Evolutionary conservation across 2,329 filamentous ascomycete genomes (phyloP).

Genomic region (Lasiodiplodia hormozganensis): DNA sequence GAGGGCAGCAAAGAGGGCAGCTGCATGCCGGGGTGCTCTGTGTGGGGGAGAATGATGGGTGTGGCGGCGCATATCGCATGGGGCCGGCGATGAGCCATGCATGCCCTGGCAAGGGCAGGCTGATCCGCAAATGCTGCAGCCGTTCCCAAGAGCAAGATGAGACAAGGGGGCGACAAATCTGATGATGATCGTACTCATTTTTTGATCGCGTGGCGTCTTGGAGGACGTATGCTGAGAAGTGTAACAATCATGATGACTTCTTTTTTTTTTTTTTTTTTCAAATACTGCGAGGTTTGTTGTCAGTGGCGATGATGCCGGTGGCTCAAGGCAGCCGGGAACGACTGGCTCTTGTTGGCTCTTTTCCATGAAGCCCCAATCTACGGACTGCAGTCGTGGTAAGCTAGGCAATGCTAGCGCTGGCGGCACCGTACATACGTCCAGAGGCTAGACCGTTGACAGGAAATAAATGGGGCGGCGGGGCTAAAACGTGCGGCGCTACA

Average conservation of each 20-base stretch:
- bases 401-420: neutral
- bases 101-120: neutral
- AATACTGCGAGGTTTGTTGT: no score
- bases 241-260: neutral
- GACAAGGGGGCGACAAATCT: neutral
- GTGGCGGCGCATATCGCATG: neutral
- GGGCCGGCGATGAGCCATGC: neutral
- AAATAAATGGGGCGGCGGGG: neutral
- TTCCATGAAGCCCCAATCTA: neutral
- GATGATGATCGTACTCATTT: neutral
- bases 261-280: no score
- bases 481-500: neutral
- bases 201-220: neutral
- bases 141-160: neutral
- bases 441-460: slow-evolving; percentile 1
- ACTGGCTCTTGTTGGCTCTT: neutral
- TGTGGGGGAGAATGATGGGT: neutral
- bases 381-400: neutral
- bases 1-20: neutral
- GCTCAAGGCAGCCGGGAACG: neutral
- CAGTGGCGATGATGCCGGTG: neutral
- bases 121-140: neutral
- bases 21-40: neutral
- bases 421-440: neutral
- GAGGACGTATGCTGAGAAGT: neutral